phyloP scores from a whole-genome alignment of 768 basidiomycete genomes.

The Pulveroboletus sp. region DNA sequence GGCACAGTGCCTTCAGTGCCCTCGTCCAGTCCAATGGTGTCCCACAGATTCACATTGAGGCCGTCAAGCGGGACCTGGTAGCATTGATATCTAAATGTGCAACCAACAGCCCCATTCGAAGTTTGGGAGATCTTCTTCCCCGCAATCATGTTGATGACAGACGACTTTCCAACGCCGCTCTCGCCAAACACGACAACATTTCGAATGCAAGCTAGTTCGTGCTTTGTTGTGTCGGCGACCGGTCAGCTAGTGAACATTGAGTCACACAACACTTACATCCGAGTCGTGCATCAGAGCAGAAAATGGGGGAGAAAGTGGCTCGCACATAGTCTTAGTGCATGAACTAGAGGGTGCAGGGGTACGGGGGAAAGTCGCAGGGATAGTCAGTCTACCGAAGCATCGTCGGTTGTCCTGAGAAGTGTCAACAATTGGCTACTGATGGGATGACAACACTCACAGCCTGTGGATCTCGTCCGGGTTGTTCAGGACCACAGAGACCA shows the following conservation, averaged over 20 bases:
- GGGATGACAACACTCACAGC: neutral
- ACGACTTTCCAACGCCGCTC: slow-evolving; percentile 39
- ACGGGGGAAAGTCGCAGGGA: slow-evolving; percentile 6
- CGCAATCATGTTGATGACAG: slow-evolving; percentile 38
- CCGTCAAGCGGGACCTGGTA: slow-evolving; percentile 24
- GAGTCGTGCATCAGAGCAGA: slow-evolving; percentile 8
- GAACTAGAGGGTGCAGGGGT: neutral
- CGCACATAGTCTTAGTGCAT: slow-evolving; percentile 8
- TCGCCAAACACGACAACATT: slow-evolving; percentile 43
- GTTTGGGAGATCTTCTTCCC: slow-evolving; percentile 24
- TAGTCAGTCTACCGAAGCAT: slow-evolving; percentile 7
- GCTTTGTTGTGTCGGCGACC: slow-evolving; percentile 6
- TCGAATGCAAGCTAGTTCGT: slow-evolving; percentile 4
- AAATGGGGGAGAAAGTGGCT: slow-evolving; percentile 5
- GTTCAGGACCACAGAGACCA: neutral
- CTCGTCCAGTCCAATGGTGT: slow-evolving; percentile 33
- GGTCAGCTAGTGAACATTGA: neutral
- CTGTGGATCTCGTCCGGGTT: slow-evolving; percentile 1
- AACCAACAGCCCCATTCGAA: slow-evolving; percentile 32
- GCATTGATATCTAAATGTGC: slow-evolving; percentile 29
- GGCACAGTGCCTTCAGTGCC: slow-evolving; percentile 27
- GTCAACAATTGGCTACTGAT: neutral
- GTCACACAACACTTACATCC: slow-evolving; percentile 6
- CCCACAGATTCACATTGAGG: slow-evolving; percentile 25
- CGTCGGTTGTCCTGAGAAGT: slow-evolving; percentile 9